A percentile compares a stretch with the other conserved stretches of the same genome.
Conservation (phyloP, 2,329 filamentous ascomycete genomes). For the Colletotrichum australisinense region DNA sequence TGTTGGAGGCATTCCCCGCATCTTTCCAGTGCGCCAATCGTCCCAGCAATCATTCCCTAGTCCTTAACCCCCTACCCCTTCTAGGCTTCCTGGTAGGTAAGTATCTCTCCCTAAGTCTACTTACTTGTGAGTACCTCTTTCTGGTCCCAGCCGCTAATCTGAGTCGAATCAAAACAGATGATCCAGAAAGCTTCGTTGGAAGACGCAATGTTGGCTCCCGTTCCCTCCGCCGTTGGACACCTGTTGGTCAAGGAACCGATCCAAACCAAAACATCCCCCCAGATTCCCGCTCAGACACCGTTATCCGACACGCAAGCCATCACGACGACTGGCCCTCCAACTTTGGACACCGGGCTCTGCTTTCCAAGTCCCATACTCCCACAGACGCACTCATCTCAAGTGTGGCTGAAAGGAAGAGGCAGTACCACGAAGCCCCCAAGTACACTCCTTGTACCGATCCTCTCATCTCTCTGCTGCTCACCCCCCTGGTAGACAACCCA, state of each 20-base stretch:
- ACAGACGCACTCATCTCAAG: neutral
- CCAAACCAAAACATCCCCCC: neutral
- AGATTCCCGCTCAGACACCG: neutral
- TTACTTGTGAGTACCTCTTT: constrained; percentile 3
- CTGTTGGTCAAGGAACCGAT: constrained; percentile 6
- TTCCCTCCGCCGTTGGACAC: constrained; percentile 13
- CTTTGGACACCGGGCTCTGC: neutral
- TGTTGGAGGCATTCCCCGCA: constrained; percentile 22
- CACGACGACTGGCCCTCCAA: constrained; percentile 10
- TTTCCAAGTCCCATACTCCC: neutral
- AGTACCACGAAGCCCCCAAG: neutral
- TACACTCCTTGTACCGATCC: constrained; percentile 16
- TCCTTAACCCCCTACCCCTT: neutral
- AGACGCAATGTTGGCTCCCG: neutral
- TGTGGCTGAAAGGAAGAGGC: constrained; percentile 20
- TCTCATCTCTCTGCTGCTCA: constrained; percentile 1
- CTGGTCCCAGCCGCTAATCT: constrained; percentile 21
- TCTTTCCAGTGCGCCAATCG: constrained; percentile 1
- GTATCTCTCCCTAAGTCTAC: neutral
- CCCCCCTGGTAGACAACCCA: neutral
- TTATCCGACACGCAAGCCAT: constrained; percentile 21
- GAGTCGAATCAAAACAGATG: constrained; percentile 23
- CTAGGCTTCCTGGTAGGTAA: neutral
- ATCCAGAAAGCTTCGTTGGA: constrained; percentile 28
- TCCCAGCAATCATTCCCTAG: constrained; percentile 26